Evolutionary conservation across 1,284 basidiomycete species (phyloP).

Genomic region (Sanghuangporus baumii): DNA sequence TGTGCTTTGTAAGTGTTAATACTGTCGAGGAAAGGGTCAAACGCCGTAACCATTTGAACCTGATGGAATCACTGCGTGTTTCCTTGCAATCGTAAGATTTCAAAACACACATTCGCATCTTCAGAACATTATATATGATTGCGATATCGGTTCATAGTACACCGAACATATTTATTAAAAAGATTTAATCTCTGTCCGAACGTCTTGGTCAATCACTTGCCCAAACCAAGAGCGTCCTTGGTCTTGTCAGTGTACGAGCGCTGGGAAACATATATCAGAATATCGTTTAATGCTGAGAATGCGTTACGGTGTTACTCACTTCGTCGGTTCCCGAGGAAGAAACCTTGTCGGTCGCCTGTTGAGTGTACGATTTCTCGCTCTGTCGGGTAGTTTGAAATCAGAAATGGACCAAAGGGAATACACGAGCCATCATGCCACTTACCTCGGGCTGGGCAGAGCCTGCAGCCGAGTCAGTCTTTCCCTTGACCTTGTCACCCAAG

Average conservation of each 20-base stretch:
- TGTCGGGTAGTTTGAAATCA: constrained; percentile 19
- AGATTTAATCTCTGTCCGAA: background rate
- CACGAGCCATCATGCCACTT: constrained; percentile 21
- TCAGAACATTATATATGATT: too few species aligned
- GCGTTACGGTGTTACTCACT: background rate
- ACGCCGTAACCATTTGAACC: too few species aligned
- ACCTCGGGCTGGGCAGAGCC: constrained; percentile 41
- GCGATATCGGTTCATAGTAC: background rate
- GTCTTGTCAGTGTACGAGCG: constrained; percentile 42
- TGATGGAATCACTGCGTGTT: too few species aligned
- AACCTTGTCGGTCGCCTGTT: constrained; percentile 39
- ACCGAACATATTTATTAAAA: background rate
- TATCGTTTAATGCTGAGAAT: background rate
- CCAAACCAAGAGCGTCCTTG: constrained; percentile 45
- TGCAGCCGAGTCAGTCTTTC: constrained; percentile 29
- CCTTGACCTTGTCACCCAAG: constrained; percentile 47
- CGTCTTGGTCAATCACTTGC: constrained; percentile 22
- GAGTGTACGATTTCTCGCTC: constrained; percentile 41
- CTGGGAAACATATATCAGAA: constrained; percentile 19
- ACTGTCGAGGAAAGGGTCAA: too few species aligned
- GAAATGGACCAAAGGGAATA: constrained; percentile 19
- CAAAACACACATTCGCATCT: too few species aligned
- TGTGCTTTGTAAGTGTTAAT: too few species aligned
- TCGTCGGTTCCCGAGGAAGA: background rate
- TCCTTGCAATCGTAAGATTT: too few species aligned